phyloP scores from a whole-genome alignment of 768 basidiomycete genomes.

The Tricholomella constricta region DNA sequence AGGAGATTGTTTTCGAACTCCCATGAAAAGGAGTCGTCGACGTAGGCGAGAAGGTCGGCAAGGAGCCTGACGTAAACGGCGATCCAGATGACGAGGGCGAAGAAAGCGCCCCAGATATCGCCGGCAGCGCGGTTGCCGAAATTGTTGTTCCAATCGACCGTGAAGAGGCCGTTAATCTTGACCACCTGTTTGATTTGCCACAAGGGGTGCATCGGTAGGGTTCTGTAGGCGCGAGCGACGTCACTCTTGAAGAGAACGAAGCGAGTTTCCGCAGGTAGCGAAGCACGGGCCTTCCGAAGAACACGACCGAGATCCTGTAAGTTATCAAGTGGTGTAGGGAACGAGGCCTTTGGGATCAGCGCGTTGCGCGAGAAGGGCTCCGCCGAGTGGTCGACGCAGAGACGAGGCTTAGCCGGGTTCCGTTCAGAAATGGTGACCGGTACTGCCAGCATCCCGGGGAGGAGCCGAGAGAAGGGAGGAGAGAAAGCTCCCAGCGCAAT shows the following conservation, averaged over 20 bases:
- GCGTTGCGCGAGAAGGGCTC: background rate
- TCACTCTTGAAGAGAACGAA: too few species aligned
- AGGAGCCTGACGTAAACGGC: background rate
- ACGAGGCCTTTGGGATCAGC: background rate
- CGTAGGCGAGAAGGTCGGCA: too few species aligned
- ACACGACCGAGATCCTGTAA: background rate
- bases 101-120: too few species aligned
- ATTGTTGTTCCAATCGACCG: background rate
- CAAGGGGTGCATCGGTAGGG: background rate
- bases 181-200: slow-evolving; percentile 1
- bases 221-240: too few species aligned
- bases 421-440: background rate
- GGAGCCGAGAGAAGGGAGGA: background rate
- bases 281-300: background rate
- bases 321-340: background rate
- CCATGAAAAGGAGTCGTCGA: too few species aligned
- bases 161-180: background rate
- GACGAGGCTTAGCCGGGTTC: background rate
- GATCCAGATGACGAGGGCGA: too few species aligned
- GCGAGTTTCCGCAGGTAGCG: background rate
- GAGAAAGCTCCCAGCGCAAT: background rate
- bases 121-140: background rate
- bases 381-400: too few species aligned
- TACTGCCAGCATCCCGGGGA: background rate
- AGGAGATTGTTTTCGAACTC: background rate